Percentiles rank a stretch among this genome's conserved stretches.
phyloP scores from a whole-genome alignment of 2,329 filamentous ascomycete species.

The Colletotrichum chrysophilum region DNA sequence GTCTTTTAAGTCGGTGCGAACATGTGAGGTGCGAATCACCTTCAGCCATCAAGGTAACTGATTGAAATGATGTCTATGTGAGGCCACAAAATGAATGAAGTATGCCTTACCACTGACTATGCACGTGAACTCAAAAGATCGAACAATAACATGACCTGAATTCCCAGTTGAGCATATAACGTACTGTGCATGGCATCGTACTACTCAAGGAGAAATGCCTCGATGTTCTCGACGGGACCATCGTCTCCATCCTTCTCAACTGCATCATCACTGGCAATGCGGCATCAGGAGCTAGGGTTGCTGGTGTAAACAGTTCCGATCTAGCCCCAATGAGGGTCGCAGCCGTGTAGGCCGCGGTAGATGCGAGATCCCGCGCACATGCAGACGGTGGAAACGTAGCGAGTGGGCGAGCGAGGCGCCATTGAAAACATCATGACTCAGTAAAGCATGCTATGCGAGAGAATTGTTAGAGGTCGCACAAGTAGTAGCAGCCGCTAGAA shows the following conservation, averaged over 20 bases:
- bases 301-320: neutral
- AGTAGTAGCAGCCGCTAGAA: neutral
- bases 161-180: rapidly evolving
- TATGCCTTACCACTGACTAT: neutral
- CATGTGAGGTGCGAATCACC: neutral
- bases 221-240: neutral
- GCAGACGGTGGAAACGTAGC: neutral
- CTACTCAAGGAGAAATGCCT: neutral
- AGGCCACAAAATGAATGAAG: neutral
- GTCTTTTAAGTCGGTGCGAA: too few species aligned
- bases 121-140: too few species aligned
- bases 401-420: neutral
- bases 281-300: neutral
- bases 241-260: neutral
- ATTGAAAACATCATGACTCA: neutral
- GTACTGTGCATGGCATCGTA: rapidly evolving
- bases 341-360: neutral
- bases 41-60: neutral
- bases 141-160: neutral
- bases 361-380: neutral
- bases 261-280: too few species aligned
- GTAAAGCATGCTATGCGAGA: neutral
- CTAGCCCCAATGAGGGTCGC: neutral
- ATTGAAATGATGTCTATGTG: neutral
- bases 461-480: neutral